Conservation (phyloP, 805 yeast genomes). For the Saturnispora zaruensis region DNA sequence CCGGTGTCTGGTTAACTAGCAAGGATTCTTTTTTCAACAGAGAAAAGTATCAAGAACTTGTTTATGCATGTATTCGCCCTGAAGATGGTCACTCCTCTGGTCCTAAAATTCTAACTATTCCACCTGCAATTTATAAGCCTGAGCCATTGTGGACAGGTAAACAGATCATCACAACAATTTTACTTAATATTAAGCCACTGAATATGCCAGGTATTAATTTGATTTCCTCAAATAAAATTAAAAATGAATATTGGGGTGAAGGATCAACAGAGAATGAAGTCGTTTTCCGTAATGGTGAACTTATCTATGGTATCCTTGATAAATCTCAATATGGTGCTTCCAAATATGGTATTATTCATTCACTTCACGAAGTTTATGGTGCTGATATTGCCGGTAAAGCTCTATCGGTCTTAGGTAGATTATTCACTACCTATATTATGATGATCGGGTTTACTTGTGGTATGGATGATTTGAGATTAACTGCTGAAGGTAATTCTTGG, state of each 20-base stretch:
- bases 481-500: slow-evolving; percentile 85
- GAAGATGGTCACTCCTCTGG: slow-evolving; percentile 93
- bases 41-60: slow-evolving; percentile 85
- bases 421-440: slow-evolving; percentile 90
- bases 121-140: slow-evolving; percentile 87
- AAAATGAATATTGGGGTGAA: slow-evolving; percentile 90
- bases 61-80: slow-evolving; percentile 91
- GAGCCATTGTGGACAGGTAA: slow-evolving; percentile 95
- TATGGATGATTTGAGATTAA: slow-evolving; percentile 95
- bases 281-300: slow-evolving; percentile 75
- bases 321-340: slow-evolving; percentile 98
- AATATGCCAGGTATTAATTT: slow-evolving; percentile 89
- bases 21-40: slow-evolving; percentile 88
- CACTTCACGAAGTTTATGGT: slow-evolving; percentile 93
- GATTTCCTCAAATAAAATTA: slow-evolving; percentile 76
- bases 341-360: slow-evolving; percentile 92
- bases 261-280: slow-evolving; percentile 82
- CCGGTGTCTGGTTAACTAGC: slow-evolving; percentile 97
- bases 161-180: slow-evolving; percentile 87
- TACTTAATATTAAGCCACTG: slow-evolving; percentile 79
- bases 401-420: slow-evolving; percentile 84
- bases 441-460: slow-evolving; percentile 96
- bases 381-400: slow-evolving; percentile 83
- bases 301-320: slow-evolving; percentile 87
- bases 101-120: slow-evolving; percentile 59